Evolutionary conservation across 2,329 filamentous ascomycete species (phyloP), one percentile per base, ranked within the genome.

Genomic region (Curvularia hawaiiensis): DNA sequence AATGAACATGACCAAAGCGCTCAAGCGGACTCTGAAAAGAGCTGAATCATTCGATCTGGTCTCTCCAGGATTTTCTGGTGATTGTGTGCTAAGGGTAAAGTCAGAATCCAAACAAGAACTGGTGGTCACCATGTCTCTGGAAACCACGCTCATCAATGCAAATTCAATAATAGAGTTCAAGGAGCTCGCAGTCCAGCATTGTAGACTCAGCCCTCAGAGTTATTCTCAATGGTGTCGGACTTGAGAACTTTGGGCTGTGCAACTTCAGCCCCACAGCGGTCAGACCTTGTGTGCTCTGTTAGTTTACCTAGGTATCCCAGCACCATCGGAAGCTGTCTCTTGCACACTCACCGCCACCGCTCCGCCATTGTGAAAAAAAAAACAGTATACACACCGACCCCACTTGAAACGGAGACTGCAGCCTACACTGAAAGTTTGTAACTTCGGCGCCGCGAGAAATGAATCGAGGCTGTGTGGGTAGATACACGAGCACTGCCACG

Each of bases 401-500:
- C 22, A 49, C 18, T 38, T 31, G 30, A 30, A 20, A 44, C 16
- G 3, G 11, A 30, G 38, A 16, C 38, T 49, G 46, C 18, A 28
- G 38, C 22, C 35, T 28, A 30, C 8, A 26, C 26, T 40, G 41
- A 24, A 35, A 26, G 20, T 46, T 33, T 39, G 38, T 48, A 31
- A 33, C 24, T 41, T 52, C 38, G 43, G 35, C 44, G 49, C 44
- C 11, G 24, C 22, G 22, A 52, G 49, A 22, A 22, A 26, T 28
- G 35, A 33, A 33, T 31, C 11, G 44, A 57, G 54, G 54, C 54
- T 54, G 44, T 57, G 50, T 35, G 18, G 31, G 30, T 45, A 38
- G 22, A 52, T 11, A 18, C 14, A 41, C 40, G 45, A 43, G 41
- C 50, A 53, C 50, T 26, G 50, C 54, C 54, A 54, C 54, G 38